phyloP scores from a whole-genome alignment of 139 green algal species.

The Chlorella sp. region DNA sequence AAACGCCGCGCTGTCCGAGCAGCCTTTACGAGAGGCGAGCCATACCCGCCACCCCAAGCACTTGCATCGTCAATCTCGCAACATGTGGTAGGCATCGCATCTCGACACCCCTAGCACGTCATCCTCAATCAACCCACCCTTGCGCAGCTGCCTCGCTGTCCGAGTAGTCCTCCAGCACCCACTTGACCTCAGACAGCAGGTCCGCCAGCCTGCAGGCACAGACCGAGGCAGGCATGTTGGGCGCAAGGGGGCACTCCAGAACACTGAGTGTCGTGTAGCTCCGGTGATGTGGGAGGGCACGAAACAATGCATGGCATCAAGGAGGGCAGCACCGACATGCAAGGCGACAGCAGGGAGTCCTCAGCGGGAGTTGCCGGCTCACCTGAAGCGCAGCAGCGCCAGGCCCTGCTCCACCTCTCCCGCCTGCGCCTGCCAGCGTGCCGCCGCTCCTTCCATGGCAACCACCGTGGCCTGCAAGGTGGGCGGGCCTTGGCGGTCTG shows the following conservation, averaged over 20 bases:
- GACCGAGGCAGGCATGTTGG: too few species aligned
- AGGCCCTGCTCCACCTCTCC: constrained; percentile 23
- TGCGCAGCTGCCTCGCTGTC: neutral
- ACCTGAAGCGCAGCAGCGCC: constrained; percentile 26
- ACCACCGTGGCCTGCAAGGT: constrained; percentile 3
- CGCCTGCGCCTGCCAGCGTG: constrained; percentile 24
- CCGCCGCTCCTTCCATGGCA: constrained; percentile 1
- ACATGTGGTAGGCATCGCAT: too few species aligned
- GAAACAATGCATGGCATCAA: too few species aligned
- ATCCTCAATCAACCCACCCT: neutral
- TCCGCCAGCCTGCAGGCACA: constrained; percentile 10
- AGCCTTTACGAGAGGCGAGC: too few species aligned
- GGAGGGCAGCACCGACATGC: neutral
- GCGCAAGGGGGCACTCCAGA: too few species aligned
- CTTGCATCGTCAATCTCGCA: too few species aligned
- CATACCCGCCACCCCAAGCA: too few species aligned
- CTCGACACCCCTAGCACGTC: too few species aligned
- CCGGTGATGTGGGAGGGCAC: too few species aligned
- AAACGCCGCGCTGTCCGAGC: too few species aligned
- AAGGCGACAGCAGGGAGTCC: neutral
- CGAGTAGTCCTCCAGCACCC: constrained; percentile 35
- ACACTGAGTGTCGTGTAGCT: too few species aligned
- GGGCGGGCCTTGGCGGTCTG: too few species aligned
- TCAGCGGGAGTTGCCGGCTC: neutral
- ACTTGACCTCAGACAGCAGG: constrained; percentile 25